Conservation (phyloP, 2,329 filamentous ascomycete species). For the Aspergillus sojae region DNA sequence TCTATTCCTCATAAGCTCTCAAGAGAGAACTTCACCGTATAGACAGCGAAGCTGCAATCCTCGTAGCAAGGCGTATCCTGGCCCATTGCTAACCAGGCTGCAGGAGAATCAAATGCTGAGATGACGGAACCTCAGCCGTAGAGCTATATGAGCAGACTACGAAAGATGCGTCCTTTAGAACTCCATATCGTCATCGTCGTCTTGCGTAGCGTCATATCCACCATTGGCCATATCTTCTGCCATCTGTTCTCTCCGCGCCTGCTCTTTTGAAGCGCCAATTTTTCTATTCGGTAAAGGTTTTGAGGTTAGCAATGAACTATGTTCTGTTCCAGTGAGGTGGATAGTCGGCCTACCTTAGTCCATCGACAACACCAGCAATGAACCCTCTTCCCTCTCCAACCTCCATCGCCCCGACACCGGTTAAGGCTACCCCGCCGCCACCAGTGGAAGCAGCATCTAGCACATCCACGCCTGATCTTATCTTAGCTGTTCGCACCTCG, state of each 20-base stretch:
- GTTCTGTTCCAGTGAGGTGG: background rate
- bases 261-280: conserved; percentile 79
- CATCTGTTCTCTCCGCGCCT: conserved; percentile 74
- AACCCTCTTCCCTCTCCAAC: conserved; percentile 84
- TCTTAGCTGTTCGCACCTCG: conserved; percentile 87
- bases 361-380: conserved; percentile 83
- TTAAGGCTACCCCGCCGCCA: conserved; percentile 70
- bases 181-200: conserved; percentile 62
- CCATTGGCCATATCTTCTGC: conserved; percentile 64
- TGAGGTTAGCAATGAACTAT: conserved; percentile 6
- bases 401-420: conserved; percentile 91
- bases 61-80: background rate
- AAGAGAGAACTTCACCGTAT: background rate
- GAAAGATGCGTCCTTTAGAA: conserved; percentile 32
- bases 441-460: conserved; percentile 58
- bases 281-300: conserved; percentile 52
- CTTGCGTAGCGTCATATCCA: conserved; percentile 49
- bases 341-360: conserved; percentile 58
- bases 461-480: conserved; percentile 72
- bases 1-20: background rate
- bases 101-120: background rate
- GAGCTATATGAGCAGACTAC: background rate
- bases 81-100: background rate
- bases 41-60: background rate
- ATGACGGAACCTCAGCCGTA: background rate